Base-by-base conservation (phyloP, 2,329 filamentous ascomycete species). In the Epichloe brachyelytri region DNA sequence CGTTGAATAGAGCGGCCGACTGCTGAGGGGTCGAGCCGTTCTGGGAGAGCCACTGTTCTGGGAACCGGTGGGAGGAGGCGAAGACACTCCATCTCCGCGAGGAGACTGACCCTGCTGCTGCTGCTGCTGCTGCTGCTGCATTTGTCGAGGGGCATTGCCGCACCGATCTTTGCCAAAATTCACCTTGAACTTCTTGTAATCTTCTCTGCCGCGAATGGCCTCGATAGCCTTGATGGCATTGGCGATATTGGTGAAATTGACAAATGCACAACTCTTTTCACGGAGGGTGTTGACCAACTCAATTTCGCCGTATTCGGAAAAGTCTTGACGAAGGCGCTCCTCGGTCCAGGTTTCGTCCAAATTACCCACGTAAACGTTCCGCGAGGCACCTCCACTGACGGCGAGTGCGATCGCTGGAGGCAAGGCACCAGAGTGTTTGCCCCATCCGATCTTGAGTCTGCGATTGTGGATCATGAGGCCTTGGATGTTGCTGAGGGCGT, bases 201-300 rank as follows among this genome's bases (percentile, higher is more conserved):
- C 93, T 43, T 97, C 93, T 64, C 90, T 89, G 63, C 89, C 86
- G 52, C 93, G 83, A 57, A 98, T 83, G 20, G 90, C 93, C 70
- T 98, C 93, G 57, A 98, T 98, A 1, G 93, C 93, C 75, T 98
- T 98, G 76, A 98, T 98, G 48, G 93, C 93, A 61, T 98, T 98
- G 64, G 93, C 93, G 65, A 98, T 98, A 72, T 98, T 98, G 65
- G 93, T 98, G 68, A 98, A 98, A 73, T 98, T 98, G 67, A 98
- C 93, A 66, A 98, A 98, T 0, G 93, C 93, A 68, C 93, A 98
- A 73, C 90, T 96, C 82, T 98, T 98, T 76, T 98, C 93, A 50
- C 93, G 85, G 54, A 98, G 75, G 15, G 93, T 87, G 71, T 98
- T 98, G 56, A 98, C 89, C 56, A 98, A 75, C 71, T 98, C 93